Conservation (phyloP, 495 filamentous ascomycete genomes). For the Niebla homalea region DNA sequence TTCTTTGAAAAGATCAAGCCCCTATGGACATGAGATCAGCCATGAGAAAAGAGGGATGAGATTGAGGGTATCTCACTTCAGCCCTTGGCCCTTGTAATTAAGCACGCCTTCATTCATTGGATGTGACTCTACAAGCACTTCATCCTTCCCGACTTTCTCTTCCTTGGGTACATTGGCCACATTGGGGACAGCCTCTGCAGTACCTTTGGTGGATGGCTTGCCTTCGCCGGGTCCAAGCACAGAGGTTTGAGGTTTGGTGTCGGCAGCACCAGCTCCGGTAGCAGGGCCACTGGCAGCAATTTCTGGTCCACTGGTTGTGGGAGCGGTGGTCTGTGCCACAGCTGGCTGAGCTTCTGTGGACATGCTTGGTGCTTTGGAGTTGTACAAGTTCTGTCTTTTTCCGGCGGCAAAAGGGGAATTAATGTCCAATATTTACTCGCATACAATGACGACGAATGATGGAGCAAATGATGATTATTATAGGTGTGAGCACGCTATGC, state of each 20-base stretch:
- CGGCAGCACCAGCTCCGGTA: conserved; percentile 24
- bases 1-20: conserved; percentile 55
- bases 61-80: conserved; percentile 58
- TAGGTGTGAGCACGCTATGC: background rate
- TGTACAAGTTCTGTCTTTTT: background rate
- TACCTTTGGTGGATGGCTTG: conserved; percentile 24
- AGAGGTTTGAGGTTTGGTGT: conserved; percentile 27
- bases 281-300: conserved; percentile 35
- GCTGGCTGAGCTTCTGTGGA: conserved; percentile 35
- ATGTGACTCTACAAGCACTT: conserved; percentile 42
- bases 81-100: conserved; percentile 77
- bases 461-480: background rate
- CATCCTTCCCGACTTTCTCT: conserved; percentile 27
- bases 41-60: background rate
- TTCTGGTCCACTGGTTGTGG: conserved; percentile 28
- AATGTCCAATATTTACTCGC: background rate
- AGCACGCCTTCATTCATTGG: conserved; percentile 63
- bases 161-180: conserved; percentile 28
- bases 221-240: conserved; percentile 21
- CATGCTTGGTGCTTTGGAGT: conserved; percentile 22
- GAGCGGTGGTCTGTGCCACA: conserved; percentile 34
- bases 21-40: conserved; percentile 26
- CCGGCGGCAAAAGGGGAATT: background rate
- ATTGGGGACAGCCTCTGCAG: conserved; percentile 29
- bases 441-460: background rate